phyloP scores from a whole-genome alignment of 495 filamentous ascomycete species.

The Apodospora peruviana region DNA sequence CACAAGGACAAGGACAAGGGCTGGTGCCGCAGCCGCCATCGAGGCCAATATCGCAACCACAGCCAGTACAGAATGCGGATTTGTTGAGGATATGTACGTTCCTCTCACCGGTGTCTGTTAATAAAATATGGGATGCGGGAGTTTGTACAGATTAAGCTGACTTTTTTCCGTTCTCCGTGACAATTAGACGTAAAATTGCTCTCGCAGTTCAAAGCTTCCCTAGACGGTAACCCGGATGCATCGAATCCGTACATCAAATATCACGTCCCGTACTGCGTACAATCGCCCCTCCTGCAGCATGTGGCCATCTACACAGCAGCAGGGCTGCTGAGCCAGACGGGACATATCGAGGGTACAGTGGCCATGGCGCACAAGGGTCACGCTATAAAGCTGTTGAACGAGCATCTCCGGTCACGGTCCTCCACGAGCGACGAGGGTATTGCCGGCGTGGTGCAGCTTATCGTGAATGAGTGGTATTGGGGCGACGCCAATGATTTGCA shows the following conservation, averaged over 20 bases:
- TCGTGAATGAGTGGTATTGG: conserved; percentile 36
- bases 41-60: conserved; percentile 4
- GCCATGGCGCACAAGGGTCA: conserved; percentile 31
- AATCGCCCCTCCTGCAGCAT: conserved; percentile 26
- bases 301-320: conserved; percentile 33
- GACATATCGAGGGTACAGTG: conserved; percentile 27
- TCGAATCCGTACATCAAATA: conserved; percentile 30
- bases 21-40: conserved; percentile 7
- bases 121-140: background rate
- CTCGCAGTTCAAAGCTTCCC: conserved; percentile 39
- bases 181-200: conserved; percentile 51
- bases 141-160: too few species aligned
- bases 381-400: conserved; percentile 30
- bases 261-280: conserved; percentile 28
- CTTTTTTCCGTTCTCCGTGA: too few species aligned
- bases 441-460: conserved; percentile 30
- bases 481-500: conserved; percentile 24
- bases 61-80: conserved; percentile 19
- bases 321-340: conserved; percentile 33
- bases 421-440: conserved; percentile 30
- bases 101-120: background rate
- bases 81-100: conserved; percentile 30
- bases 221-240: conserved; percentile 32
- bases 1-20: background rate
- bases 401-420: conserved; percentile 25